Evolutionary conservation across 345 rosid species (phyloP), one percentile per base, ranked within the genome.

Genomic region (Citrus sp.): DNA sequence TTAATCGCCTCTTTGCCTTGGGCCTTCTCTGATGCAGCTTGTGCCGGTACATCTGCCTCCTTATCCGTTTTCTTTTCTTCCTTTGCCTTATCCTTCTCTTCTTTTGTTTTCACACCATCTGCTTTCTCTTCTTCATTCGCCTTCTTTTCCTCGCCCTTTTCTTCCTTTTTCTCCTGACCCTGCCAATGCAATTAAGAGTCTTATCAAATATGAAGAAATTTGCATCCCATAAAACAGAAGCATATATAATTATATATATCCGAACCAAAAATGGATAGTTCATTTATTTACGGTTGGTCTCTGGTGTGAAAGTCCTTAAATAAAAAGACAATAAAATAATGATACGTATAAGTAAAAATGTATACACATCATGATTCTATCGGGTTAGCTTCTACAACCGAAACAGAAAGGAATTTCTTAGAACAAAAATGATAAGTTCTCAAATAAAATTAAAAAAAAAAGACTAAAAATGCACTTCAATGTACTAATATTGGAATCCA

Each of bases 21-120:
- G 2, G 40, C 18, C 38, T 70, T 70, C 61, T 70, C 42, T 49
- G 74, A 38, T 19, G 25, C 62, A 19, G 22, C 58, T 19, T 16
- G 58, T 18, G 40, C 18, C 21, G 28, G 9, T n/a, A 63, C 75
- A 34, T 37, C 2, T 34, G 13, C 70, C n/a, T 40, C 49, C 24
- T 74, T 38, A 2, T 18, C 42, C 24, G 61, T n/a, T 62, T 70
- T 34, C 21, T 49, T 35, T 18, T 60, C 66, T 56, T 61, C 19
- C 80, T 78, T 60, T 46, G 74, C 27, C 62, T 73, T 28, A 3
- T 63, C 58, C 65, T 66, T 37, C 34, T 24, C 21, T 54, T 24
- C 21, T 35, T 68, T 58, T 9, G 66, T 27, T 21, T 37, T 32
- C 62, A 27, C 73, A 6, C 14, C 24, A 35, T 7, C 64, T 78